A percentile compares a stretch with the other conserved stretches of the same genome.
These are phyloP conservation scores for Raffaelea arxii DNA, from an alignment of 2,329 filamentous ascomycete species.

Conservation along the genomic window DNA sequence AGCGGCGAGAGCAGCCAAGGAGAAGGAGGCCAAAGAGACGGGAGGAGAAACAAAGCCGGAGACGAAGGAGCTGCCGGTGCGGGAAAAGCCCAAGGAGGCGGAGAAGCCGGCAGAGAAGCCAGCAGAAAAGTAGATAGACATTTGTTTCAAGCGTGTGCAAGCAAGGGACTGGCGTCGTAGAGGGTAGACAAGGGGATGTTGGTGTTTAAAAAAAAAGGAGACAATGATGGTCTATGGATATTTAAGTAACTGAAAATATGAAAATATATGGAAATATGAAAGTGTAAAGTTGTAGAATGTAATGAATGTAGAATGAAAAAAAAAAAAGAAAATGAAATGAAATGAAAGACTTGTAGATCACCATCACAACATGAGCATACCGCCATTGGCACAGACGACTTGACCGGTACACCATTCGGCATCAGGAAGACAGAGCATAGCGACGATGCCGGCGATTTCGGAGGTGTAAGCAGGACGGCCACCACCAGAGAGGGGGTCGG, in stretches of 20 bases:
- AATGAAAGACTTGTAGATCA: no score
- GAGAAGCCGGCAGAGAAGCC: no score
- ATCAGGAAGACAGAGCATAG: constrained; percentile 64
- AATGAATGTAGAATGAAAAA: no score
- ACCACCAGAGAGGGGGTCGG: constrained; percentile 28
- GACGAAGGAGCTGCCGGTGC: constrained; percentile 18
- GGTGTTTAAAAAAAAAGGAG: no score
- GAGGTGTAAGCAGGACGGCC: constrained; percentile 54
- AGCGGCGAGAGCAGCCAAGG: constrained; percentile 14
- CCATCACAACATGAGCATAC: constrained; percentile 41
- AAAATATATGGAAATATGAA: no score
- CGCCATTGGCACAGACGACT: constrained; percentile 72
- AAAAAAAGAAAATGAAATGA: no score
- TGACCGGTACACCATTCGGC: constrained; percentile 71
- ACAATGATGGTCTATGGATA: no score
- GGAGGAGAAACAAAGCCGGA: constrained; percentile 16
- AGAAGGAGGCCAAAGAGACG: constrained; percentile 6
- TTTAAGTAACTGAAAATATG: no score
- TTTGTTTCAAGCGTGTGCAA: not conserved
- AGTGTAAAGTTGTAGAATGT: no score
- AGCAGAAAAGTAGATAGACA: not conserved
- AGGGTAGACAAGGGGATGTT: no score
- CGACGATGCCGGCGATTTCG: constrained; percentile 68
- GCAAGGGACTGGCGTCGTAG: no score
- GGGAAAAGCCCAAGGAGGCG: constrained; percentile 19